A percentile compares a stretch with the other conserved stretches of the same genome.
Conservation (phyloP, 768 basidiomycete genomes). For the Leccinum imitatum region DNA sequence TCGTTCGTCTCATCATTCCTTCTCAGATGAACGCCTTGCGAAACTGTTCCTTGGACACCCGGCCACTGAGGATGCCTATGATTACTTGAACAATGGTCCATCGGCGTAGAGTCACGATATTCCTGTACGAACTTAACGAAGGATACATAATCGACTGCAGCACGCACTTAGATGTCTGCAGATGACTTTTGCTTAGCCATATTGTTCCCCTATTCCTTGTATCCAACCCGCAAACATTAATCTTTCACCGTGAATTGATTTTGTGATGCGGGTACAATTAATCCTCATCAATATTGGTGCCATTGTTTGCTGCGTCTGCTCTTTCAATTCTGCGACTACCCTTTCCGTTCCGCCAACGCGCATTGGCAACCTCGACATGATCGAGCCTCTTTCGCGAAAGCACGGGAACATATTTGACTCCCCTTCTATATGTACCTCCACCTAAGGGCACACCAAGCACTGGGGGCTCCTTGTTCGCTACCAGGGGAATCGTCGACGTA, state of each 20-base stretch:
- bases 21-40: conserved; percentile 61
- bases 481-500: conserved; percentile 16
- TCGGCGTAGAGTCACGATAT: conserved; percentile 17
- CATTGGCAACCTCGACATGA: conserved; percentile 70
- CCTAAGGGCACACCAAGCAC: conserved; percentile 63
- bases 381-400: conserved; percentile 67
- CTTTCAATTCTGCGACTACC: conserved; percentile 47
- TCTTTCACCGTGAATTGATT: conserved; percentile 2
- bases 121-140: neutral
- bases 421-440: conserved; percentile 63
- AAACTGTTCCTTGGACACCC: conserved; percentile 61
- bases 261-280: neutral
- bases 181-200: conserved; percentile 19
- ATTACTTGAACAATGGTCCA: conserved; percentile 59
- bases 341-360: conserved; percentile 72
- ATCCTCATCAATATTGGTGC: conserved; percentile 5
- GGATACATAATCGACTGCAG: conserved; percentile 5
- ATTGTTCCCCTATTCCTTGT: conserved; percentile 9
- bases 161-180: conserved; percentile 11
- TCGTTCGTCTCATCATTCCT: neutral
- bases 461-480: conserved; percentile 18
- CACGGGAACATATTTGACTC: conserved; percentile 64
- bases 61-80: conserved; percentile 73
- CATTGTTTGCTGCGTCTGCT: conserved; percentile 14
- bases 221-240: conserved; percentile 17